Percentiles rank a stretch among this genome's conserved stretches.
phyloP scores from a whole-genome alignment of 139 green algal genomes.

The Micractinium sp. region DNA sequence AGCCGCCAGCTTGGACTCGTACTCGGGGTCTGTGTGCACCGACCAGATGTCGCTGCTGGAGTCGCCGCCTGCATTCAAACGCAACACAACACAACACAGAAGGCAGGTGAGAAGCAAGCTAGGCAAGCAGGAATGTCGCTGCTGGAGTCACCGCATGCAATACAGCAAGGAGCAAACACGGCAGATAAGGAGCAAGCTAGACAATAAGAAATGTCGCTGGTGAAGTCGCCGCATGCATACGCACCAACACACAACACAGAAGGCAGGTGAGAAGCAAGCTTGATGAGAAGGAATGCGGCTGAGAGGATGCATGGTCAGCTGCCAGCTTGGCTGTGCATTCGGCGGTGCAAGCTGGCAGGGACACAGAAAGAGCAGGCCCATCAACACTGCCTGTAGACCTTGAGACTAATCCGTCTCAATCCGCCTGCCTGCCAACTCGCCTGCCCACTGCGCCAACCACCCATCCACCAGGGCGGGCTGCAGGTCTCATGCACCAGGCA shows the following conservation, averaged over 20 bases:
- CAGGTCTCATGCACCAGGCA: too few species aligned
- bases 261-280: not conserved
- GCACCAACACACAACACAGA: not conserved
- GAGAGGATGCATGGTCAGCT: too few species aligned
- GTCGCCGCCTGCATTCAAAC: conserved; percentile 51
- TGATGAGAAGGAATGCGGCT: too few species aligned
- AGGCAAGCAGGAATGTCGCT: not conserved
- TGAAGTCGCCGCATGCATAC: not conserved
- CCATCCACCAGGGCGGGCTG: too few species aligned
- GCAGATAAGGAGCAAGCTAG: not conserved
- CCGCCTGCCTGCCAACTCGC: too few species aligned
- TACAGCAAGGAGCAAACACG: not conserved
- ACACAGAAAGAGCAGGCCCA: too few species aligned
- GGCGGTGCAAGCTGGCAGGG: too few species aligned
- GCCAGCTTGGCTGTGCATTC: too few species aligned
- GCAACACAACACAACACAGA: not conserved
- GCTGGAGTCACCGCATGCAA: not conserved
- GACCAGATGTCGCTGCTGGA: conserved; percentile 70
- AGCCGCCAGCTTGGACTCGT: not conserved
- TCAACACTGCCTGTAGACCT: too few species aligned
- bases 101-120: not conserved
- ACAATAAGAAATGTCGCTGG: not conserved
- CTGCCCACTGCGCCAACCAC: too few species aligned
- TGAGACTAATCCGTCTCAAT: too few species aligned
- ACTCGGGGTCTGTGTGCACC: conserved; percentile 18